Percentiles rank a stretch among this genome's conserved stretches.
These are phyloP conservation scores for Lachnellula arida DNA, from an alignment of 2,329 filamentous ascomycete species.

Conservation along the genomic window DNA sequence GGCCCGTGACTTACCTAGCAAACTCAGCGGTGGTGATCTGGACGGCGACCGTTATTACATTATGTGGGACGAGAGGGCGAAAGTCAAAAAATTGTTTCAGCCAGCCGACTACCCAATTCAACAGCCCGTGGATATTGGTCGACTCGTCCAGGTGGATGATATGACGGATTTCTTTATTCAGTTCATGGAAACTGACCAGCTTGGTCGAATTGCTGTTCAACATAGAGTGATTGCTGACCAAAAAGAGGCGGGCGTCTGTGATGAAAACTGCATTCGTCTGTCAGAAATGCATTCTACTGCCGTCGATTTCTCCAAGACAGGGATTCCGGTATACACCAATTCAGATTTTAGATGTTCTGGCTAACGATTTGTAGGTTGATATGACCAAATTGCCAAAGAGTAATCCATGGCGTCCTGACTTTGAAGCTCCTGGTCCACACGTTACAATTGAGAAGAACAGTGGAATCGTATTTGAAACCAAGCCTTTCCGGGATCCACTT, in stretches of 20 bases:
- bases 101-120: slow-evolving; percentile 68
- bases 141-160: slow-evolving; percentile 55
- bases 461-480: slow-evolving; percentile 19
- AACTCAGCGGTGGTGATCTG: slow-evolving; percentile 75
- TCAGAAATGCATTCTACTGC: slow-evolving; percentile 64
- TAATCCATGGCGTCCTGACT: slow-evolving; percentile 41
- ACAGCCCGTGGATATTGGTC: slow-evolving; percentile 51
- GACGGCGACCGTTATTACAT: slow-evolving; percentile 81
- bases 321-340: slow-evolving; percentile 45
- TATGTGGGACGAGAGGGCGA: slow-evolving; percentile 61
- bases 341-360: slow-evolving; percentile 5
- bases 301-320: slow-evolving; percentile 74
- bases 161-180: slow-evolving; percentile 79
- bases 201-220: slow-evolving; percentile 60
- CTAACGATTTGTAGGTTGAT: slow-evolving; percentile 19
- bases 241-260: slow-evolving; percentile 43
- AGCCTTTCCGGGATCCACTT: slow-evolving; percentile 3
- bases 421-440: slow-evolving; percentile 47
- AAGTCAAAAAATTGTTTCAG: slow-evolving; percentile 39
- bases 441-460: slow-evolving; percentile 37
- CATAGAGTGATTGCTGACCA: slow-evolving; percentile 64
- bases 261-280: slow-evolving; percentile 38
- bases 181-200: slow-evolving; percentile 64
- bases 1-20: slow-evolving; percentile 67
- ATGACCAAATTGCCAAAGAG: slow-evolving; percentile 23